phyloP scores from a whole-genome alignment of 495 filamentous ascomycete genomes.

The Tuber umbilicatum region DNA sequence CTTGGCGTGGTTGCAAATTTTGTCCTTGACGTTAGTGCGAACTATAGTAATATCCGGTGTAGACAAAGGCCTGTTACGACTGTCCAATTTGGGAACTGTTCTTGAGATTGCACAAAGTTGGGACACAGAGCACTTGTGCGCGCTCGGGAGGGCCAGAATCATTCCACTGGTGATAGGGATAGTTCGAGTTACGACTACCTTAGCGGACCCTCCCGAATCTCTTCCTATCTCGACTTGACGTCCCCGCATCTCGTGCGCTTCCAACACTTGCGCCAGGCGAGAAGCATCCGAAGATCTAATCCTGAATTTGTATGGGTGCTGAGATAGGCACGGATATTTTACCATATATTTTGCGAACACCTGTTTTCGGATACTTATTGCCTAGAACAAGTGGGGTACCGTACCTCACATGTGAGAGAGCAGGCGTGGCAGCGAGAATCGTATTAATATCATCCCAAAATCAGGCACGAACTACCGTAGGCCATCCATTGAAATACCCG shows the following conservation, averaged over 20 bases:
- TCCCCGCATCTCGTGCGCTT: neutral
- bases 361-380: too few relatives aligned
- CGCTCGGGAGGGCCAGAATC: neutral
- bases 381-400: too few relatives aligned
- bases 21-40: too few relatives aligned
- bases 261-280: too few relatives aligned
- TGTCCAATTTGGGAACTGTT: neutral
- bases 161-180: neutral
- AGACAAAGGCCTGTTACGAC: neutral
- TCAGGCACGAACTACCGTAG: neutral
- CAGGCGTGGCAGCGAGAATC: neutral
- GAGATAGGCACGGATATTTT: too few relatives aligned
- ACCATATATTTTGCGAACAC: too few relatives aligned
- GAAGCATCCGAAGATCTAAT: too few relatives aligned
- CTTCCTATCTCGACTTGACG: too few relatives aligned
- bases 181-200: neutral
- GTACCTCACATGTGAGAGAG: neutral
- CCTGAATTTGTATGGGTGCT: too few relatives aligned
- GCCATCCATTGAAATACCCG: neutral
- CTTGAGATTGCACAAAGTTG: neutral
- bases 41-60: neutral
- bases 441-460: neutral
- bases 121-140: neutral
- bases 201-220: neutral
- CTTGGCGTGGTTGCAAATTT: neutral